phyloP scores from a whole-genome alignment of 306 rosid species.

The Acacia acuminata region DNA sequence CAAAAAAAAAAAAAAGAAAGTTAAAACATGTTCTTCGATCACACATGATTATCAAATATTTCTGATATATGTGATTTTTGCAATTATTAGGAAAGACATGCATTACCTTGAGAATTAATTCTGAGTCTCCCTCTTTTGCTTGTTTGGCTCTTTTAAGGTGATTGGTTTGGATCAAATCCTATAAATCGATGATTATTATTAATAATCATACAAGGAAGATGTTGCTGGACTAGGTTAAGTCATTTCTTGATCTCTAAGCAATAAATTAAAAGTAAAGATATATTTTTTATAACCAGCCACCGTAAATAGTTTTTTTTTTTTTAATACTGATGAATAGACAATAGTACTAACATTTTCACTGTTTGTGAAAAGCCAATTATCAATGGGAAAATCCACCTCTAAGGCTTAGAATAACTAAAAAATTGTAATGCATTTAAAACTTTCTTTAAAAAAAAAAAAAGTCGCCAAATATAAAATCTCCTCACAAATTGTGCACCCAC shows the following conservation, averaged over 20 bases:
- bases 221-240: constrained; percentile 32
- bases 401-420: too few species aligned
- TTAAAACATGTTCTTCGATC: not conserved
- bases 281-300: too few species aligned
- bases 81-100: not conserved
- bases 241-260: constrained; percentile 62
- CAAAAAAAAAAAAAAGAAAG: too few species aligned
- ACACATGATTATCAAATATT: constrained; percentile 27
- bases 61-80: not conserved
- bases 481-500: too few species aligned
- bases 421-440: too few species aligned
- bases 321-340: not conserved
- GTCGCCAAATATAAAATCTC: too few species aligned
- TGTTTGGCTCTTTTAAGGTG: not conserved
- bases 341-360: not conserved
- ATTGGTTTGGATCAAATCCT: constrained; percentile 45
- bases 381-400: too few species aligned
- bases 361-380: not conserved
- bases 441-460: too few species aligned
- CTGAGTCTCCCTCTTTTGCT: not conserved
- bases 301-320: not conserved
- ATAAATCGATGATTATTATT: constrained; percentile 37
- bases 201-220: constrained; percentile 34
- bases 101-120: constrained; percentile 4
- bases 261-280: constrained; percentile 9